Conservation (phyloP, 2,329 filamentous ascomycete genomes). For the Aspergillus neoniger region DNA sequence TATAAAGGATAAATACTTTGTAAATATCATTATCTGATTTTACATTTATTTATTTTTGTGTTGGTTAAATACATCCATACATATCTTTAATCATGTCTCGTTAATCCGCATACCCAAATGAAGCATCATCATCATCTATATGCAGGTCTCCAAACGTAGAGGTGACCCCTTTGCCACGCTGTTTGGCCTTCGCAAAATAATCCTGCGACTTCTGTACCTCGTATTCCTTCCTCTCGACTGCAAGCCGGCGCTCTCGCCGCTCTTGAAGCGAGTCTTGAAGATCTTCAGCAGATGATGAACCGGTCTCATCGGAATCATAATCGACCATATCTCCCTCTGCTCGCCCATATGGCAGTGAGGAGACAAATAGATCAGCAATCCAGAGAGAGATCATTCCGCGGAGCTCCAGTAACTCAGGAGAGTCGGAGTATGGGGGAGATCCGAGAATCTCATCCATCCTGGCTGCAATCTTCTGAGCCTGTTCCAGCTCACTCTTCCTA, state of each 20-base stretch:
- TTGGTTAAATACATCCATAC: background rate
- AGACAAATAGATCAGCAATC: slow-evolving; percentile 65
- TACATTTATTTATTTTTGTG: background rate
- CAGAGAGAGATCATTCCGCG: slow-evolving; percentile 75
- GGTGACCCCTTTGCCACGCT: slow-evolving; percentile 33
- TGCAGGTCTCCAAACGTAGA: slow-evolving; percentile 34
- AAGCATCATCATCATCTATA: slow-evolving; percentile 27
- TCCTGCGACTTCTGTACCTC: slow-evolving; percentile 37
- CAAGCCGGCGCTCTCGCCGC: slow-evolving; percentile 35
- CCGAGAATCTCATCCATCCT: slow-evolving; percentile 72
- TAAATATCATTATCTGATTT: too few species aligned
- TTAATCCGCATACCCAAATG: slow-evolving; percentile 6
- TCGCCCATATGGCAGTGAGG: slow-evolving; percentile 31
- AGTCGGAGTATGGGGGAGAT: slow-evolving; percentile 69
- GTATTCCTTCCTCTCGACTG: slow-evolving; percentile 34
- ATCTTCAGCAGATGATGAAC: slow-evolving; percentile 24
- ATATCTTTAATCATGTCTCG: background rate
- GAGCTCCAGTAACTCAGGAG: slow-evolving; percentile 66
- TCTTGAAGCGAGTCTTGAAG: slow-evolving; percentile 30
- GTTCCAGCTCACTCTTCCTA: slow-evolving; percentile 55
- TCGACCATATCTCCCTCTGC: slow-evolving; percentile 14
- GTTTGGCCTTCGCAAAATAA: slow-evolving; percentile 38
- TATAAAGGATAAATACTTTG: background rate
- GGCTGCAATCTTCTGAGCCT: slow-evolving; percentile 64
- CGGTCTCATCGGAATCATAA: slow-evolving; percentile 11